Evolutionary conservation across 2,329 filamentous ascomycete genomes (phyloP), one percentile per base, ranked within the genome.

Genomic region (Ceratocystis huliohia): DNA sequence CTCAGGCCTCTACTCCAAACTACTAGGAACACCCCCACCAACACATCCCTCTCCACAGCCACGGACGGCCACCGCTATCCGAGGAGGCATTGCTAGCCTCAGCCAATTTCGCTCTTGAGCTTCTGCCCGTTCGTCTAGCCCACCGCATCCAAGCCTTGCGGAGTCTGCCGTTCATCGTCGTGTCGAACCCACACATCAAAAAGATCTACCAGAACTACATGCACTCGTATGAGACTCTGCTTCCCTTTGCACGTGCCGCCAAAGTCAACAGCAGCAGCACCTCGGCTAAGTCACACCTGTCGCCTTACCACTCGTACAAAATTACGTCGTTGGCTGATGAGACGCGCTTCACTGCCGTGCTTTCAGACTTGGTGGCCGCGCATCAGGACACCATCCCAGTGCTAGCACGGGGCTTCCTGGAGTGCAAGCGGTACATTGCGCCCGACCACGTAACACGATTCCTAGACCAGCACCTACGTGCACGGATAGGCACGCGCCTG

Each of bases 161-260:
- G 69, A 96, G 96, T 74, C 84, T 99, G 7, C 94, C 94, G 0
- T 99, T 93, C 76, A 97, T 99, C 70, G 93, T 99, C 66, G 94
- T 99, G 30, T 92, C 93, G n/a, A 97, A 99, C 74, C 90, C 91
- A 0, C 91, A 96, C 74, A 91, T 99, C 71, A 89, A 88, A 30
- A 87, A 88, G 72, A 99, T 99, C 70, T 96, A 97, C 80, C 87
- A 89, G 76, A 97, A 96, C 76, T 99, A 99, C 75, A 81, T 96
- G 57, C 92, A 96, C 76, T 96, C 91, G 1, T 80, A 99, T 22
- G 93, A 89, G 1, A 96, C 91, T 0, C 81, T 99, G 17, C 83
- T 97, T 3, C 92, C 93, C 4, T 96, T 93, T 78, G 76, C 75
- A 65, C 65, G 63, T 15, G n/a, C 22, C 8, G 86, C 88, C 41